Base-by-base conservation (phyloP, 495 filamentous ascomycete genomes). In the Acidomyces sp. region DNA sequence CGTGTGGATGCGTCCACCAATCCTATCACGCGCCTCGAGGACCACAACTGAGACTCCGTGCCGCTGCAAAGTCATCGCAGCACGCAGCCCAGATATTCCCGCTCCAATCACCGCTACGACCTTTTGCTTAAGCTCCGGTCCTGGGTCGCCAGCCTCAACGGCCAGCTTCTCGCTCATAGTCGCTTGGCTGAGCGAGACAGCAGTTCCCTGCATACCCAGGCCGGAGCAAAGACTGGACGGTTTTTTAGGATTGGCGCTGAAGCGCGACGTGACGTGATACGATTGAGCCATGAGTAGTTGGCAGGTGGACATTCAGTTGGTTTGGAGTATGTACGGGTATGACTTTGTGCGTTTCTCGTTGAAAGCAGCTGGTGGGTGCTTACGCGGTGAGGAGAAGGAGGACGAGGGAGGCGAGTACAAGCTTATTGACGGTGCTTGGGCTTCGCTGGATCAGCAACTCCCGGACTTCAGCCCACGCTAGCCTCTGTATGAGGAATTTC, bases 61-160 rank as follows among this genome's bases (percentile, higher is more conserved):
- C 16, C 34, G 35, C 27, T 44, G 51, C 26, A 53, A 32, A 19
- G 43, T 21, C n/a, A 39, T 24, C n/a, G 43, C 50, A 30, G 51
- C 35, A 27, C 51, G 51, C 3, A 53, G 36, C 18, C 51, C 50
- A 30, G 51, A 48, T 9, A 53, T 52, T 36, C 51, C 51, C 9
- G 43, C 51, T 23, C 51, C 51, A 16, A 53, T 43, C 7, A 53
- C 45, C 20, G 21, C 36, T 9, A 39, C 36, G 10, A 10, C 12
- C n/a, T n/a, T n/a, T 17, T 27, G 16, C 22, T 10, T 10, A 3
- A 7, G 19, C 22, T 22, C 36, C 23, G 21, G 36, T 26, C 19
- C 21, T 26, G 36, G 6, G 6, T 4, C 13, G 36, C 36, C 36
- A 13, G 7, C 22, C 13, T 19, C n/a, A 9, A 20, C 10, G 9